Evolutionary conservation across 176 grass and related monocot species (phyloP), one percentile per base, ranked within the genome.

Genomic region (Phragmites australis): DNA sequence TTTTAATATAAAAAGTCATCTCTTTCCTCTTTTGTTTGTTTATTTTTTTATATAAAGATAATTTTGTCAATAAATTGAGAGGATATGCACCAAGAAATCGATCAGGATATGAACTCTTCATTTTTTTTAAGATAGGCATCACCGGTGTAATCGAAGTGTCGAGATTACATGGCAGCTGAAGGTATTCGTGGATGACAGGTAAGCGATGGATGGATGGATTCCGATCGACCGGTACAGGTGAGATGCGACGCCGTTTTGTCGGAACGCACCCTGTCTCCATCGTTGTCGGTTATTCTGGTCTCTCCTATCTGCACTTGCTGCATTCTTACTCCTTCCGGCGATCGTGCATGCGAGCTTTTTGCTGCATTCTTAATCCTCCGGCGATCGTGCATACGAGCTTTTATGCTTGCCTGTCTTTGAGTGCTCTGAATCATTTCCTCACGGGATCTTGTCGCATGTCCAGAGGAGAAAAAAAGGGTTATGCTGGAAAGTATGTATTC

Each of bases 341-440:
- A 45, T 60, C 23, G 0, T 13, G 37, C 34, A 11, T 9, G 48
- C 16, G 39, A 32, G 50, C 78, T 70, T 81, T 70, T 6, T 14
- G 29, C 14, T 82, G 79, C 67, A 17, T 71, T n/a, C 29, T 34
- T 82, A 82, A 66, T 82, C 53, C 42, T 71, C 55, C 16, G 41
- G 2, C 17, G 41, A 45, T 60, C 23, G 0, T 13, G 37, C 34
- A 11, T 9, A 32, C 16, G 39, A 32, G 50, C 78, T 70, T 81
- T 70, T 6, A n/a, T n/a, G n/a, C n/a, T n/a, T 14, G 29, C 14
- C 18, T 53, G 30, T 63, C 16, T 37, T 60, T 16, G 57, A 48
- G 67, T 41, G 25, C 55, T 30, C 1, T 29, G 10, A 80, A 80
- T 56, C 77, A 80, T 80, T 68, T 23, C 3, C 48, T 44, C 23